Base-by-base conservation (phyloP, 164 flowering plant species). In the Platanus orientalis region DNA sequence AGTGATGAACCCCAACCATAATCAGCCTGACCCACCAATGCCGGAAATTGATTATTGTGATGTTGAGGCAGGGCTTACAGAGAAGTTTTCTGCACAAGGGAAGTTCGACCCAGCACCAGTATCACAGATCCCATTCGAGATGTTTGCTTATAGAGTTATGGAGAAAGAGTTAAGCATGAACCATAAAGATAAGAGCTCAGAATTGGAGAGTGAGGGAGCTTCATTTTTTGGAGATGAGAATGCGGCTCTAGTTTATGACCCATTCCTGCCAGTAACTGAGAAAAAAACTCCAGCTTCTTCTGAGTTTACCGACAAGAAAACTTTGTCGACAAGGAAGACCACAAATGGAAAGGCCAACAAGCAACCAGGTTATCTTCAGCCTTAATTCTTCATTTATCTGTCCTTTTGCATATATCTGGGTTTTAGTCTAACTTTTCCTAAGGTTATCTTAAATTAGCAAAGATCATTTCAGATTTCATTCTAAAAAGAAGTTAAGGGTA, bases 91-190 rank as follows among this genome's bases (percentile, higher is more conserved):
- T 1, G 60, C 44, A 19, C 78, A 74, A 62, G 75, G 61, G 32
- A 55, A 10, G 40, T 17, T 34, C 19, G 74, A 73, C 36, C 55
- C 58, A 9, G 19, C 64, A 4, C 67, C 86, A 16, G 82, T 88
- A 0, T 73, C 83, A 9, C 83, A 82, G 52, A 84, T 93, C 27
- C 98, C 98, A 52, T 90, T 87, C 63, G 84, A 93, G 62, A 82
- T 90, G 86, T 90, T 90, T 67, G 76, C 81, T 62, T 90, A 84
- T 67, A 81, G 77, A 64, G 70, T 85, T 10, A 30, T 71, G 5
- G 96, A 90, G 81, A 87, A 72, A 71, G 90, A 85, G 72, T 58
- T 57, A 2, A 48, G 55, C 63, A 25, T 66, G 10, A 74, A 63
- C 47, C 26, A 58, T 23, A 76, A 67, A 61, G 79, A 76, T 0